Evolutionary conservation across 164 flowering plant genomes (phyloP), one percentile per base, ranked within the genome.

Genomic region (Liquidambar formosana): DNA sequence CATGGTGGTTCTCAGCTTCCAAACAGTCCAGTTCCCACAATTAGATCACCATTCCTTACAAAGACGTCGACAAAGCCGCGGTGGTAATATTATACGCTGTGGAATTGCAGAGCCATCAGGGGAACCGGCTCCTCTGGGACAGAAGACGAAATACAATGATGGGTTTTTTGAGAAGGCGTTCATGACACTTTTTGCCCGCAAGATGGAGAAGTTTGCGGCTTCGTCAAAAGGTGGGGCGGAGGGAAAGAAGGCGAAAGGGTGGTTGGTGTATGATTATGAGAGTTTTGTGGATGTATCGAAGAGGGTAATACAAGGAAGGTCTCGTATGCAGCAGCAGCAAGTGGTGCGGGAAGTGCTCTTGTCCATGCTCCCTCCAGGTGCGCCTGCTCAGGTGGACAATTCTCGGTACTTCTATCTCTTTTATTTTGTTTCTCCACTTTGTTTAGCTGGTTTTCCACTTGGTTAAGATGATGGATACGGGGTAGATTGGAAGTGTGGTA

Each of bases 291-390:
- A 89, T 14, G 99, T 86, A 22, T 93, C 97, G 1, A 90, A 66
- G 78, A 85, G 88, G 68, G 97, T 93, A 22, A 90, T 85, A 86
- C 90, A 88, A 58, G 97, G 97, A 16, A 85, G 96, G 74, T 73
- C 79, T 25, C 83, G 93, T 4, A 21, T 44, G 57, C 91, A 95
- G 78, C 97, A 93, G 79, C 97, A 89, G 64, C 58, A 86, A 76
- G 96, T 91, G 10, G 99, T 93, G 33, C 71, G 98, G 56, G 91
- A 95, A 71, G 97, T 95, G 38, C 90, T 93, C 72, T 45, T 93
- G 70, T 95, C 98, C 11, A 93, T 95, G 96, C 94, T 95, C 46
- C 97, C 99, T 72, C 98, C 99, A 3, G 97, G 96, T 52, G 97
- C 97, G 25, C 99, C 98, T 38, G 97, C 82, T 71, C 97, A 91